Percentiles rank a stretch among this genome's conserved stretches.
These are phyloP conservation scores for Ophiostoma populinum DNA, from an alignment of 2,329 filamentous ascomycete species.

Conservation along the genomic window DNA sequence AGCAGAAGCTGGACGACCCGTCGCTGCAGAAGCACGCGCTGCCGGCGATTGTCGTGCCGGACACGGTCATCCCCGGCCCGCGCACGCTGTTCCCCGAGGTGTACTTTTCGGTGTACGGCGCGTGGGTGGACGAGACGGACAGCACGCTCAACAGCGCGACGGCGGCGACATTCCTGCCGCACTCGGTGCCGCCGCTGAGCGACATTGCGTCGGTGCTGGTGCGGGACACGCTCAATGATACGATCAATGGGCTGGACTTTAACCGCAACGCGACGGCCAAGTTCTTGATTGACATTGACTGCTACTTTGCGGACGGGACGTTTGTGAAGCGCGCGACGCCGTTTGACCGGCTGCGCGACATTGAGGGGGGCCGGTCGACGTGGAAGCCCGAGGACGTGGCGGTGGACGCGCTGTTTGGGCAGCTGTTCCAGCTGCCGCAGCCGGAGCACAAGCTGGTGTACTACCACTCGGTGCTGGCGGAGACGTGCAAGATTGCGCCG, in stretches of 20 bases:
- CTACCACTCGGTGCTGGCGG: conserved; percentile 87
- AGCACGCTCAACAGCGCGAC: not conserved
- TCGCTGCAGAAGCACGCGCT: conserved; percentile 57
- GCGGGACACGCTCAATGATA: conserved; percentile 74
- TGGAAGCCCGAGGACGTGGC: conserved; percentile 98
- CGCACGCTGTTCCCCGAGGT: conserved; percentile 77
- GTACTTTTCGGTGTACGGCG: conserved; percentile 71
- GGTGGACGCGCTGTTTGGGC: conserved; percentile 94
- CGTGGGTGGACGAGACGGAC: conserved; percentile 7
- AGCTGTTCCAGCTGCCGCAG: conserved; percentile 71
- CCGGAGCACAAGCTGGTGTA: conserved; percentile 92
- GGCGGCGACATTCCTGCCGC: conserved; percentile 58
- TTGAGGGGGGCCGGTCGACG: conserved; percentile 47
- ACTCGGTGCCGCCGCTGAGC: conserved; percentile 66
- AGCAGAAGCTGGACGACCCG: conserved; percentile 35
- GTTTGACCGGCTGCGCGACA: conserved; percentile 70
- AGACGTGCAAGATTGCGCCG: conserved; percentile 88
- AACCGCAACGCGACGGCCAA: conserved; percentile 78
- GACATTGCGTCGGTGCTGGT: conserved; percentile 69
- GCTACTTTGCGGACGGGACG: conserved; percentile 76
- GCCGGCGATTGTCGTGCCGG: conserved; percentile 58
- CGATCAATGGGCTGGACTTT: conserved; percentile 84
- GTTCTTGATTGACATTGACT: conserved; percentile 84
- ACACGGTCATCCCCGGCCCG: conserved; percentile 55
- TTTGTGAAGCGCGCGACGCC: conserved; percentile 89